These are phyloP conservation scores for Coleophoma crateriformis DNA, from an alignment of 2,329 filamentous ascomycete genomes.

Conservation along the genomic window DNA sequence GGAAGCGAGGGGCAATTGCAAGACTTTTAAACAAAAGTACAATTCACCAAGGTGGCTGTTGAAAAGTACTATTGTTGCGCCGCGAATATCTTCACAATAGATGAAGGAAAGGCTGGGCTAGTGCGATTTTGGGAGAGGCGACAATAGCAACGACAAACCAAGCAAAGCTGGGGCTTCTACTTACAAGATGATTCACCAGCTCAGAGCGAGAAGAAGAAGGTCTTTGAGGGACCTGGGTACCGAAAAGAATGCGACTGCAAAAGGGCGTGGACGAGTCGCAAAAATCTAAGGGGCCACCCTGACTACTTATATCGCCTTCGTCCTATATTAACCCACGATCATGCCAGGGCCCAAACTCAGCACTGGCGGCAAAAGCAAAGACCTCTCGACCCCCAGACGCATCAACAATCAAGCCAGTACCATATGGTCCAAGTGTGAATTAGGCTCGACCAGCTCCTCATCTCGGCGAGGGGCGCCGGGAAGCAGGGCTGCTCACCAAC, in stretches of 20 bases:
- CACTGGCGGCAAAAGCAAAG: conserved; percentile 6
- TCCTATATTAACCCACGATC: neutral
- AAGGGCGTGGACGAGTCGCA: neutral
- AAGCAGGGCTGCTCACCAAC: conserved; percentile 4
- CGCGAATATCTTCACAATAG: neutral
- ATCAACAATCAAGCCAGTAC: conserved; percentile 3
- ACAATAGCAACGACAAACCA: neutral
- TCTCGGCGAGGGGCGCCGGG: conserved; percentile 8
- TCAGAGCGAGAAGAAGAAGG: neutral
- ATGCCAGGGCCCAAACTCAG: conserved; percentile 1
- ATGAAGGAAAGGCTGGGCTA: neutral
- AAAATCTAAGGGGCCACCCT: neutral
- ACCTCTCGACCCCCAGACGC: conserved; percentile 1
- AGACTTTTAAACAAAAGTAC: neutral
- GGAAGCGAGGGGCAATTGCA: neutral
- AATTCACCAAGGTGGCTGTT: neutral
- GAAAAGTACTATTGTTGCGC: neutral
- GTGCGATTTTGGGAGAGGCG: neutral
- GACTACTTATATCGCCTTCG: conserved; percentile 12
- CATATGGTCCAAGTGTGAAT: conserved; percentile 14
- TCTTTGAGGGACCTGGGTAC: neutral
- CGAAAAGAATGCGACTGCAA: neutral
- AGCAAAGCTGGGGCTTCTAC: neutral
- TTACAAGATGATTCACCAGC: neutral
- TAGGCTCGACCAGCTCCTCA: conserved; percentile 9